These are phyloP conservation scores for Torrubiella hemipterigena DNA, from an alignment of 2,329 filamentous ascomycete genomes.

Conservation along the genomic window DNA sequence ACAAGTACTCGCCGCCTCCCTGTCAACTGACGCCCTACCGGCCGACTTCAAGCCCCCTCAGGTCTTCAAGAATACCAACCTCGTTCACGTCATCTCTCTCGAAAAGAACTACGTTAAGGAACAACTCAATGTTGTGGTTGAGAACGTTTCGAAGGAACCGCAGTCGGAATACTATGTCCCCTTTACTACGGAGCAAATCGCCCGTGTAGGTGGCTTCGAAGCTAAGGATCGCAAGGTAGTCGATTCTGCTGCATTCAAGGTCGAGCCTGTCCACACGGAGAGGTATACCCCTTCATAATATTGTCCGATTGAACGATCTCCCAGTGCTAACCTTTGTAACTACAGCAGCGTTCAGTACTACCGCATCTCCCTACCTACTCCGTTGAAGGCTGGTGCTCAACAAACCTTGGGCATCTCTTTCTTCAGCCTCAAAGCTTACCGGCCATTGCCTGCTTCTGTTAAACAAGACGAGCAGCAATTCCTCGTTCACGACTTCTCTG, in stretches of 20 bases:
- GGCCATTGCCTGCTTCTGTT: constrained; percentile 70
- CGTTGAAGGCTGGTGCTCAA: constrained; percentile 65
- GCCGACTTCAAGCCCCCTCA: constrained; percentile 71
- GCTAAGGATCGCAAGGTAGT: constrained; percentile 84
- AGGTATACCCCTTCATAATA: constrained; percentile 29
- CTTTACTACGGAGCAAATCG: constrained; percentile 65
- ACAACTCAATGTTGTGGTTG: constrained; percentile 83
- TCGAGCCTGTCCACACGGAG: constrained; percentile 51
- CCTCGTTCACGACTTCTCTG: constrained; percentile 74
- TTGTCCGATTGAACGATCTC: neutral
- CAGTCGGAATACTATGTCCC: constrained; percentile 88
- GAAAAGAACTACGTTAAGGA: constrained; percentile 90
- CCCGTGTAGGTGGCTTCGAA: constrained; percentile 73
- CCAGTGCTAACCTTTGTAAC: constrained; percentile 8
- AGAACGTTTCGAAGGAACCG: constrained; percentile 69
- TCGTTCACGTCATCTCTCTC: constrained; percentile 80
- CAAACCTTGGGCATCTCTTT: constrained; percentile 83
- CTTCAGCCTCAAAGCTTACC: constrained; percentile 66
- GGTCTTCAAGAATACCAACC: constrained; percentile 86
- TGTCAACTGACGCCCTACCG: constrained; percentile 47
- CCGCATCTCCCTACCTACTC: constrained; percentile 63
- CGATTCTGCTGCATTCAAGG: constrained; percentile 52
- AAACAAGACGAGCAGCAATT: constrained; percentile 80
- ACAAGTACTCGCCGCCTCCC: constrained; percentile 26
- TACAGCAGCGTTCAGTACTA: constrained; percentile 68